A percentile compares a stretch with the other conserved stretches of the same genome.
phyloP scores from a whole-genome alignment of 2,329 filamentous ascomycete genomes.

The Lachnellula willkommii region DNA sequence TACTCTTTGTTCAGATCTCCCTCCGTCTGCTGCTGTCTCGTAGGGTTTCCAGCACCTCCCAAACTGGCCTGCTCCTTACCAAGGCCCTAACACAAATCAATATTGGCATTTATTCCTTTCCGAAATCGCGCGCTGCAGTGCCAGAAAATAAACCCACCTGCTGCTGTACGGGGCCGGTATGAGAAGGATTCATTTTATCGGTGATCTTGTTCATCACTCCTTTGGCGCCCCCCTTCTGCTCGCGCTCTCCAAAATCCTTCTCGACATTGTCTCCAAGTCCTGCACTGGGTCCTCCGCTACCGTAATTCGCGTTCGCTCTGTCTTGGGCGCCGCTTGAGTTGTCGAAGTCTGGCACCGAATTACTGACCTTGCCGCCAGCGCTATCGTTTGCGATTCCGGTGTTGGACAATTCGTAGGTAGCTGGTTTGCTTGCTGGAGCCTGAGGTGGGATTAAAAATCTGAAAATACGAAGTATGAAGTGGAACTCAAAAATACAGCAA shows the following conservation, averaged over 20 bases:
- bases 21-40: not conserved
- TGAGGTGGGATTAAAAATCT: not conserved
- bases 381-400: not conserved
- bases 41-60: not conserved
- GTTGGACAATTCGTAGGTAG: not conserved
- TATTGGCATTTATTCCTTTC: not conserved
- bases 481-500: no score
- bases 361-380: not conserved
- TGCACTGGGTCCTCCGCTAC: not conserved
- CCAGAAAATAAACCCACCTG: not conserved
- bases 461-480: not conserved
- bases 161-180: not conserved
- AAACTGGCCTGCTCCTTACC: not conserved
- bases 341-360: not conserved
- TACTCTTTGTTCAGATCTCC: conserved; percentile 1
- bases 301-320: not conserved
- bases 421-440: not conserved
- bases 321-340: not conserved
- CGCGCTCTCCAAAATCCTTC: not conserved
- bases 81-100: not conserved
- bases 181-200: not conserved
- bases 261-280: not conserved
- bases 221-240: not conserved
- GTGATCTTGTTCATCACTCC: not conserved
- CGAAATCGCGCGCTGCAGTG: not conserved